These are phyloP conservation scores for Epichloe coenophiala DNA, from an alignment of 2,329 filamentous ascomycete genomes.

Conservation along the genomic window DNA sequence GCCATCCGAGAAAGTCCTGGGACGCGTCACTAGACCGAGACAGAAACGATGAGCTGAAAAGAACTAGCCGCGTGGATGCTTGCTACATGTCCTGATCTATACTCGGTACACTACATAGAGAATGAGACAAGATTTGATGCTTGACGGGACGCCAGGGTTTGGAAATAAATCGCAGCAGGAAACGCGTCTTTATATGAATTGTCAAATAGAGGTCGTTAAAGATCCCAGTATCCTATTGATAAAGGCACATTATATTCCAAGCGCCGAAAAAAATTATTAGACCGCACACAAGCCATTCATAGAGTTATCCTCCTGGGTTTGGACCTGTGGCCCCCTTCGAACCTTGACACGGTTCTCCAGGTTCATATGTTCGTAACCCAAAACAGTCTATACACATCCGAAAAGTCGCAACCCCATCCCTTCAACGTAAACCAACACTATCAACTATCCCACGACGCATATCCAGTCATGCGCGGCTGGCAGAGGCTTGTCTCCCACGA, in stretches of 20 bases:
- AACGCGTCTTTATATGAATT: slow-evolving; percentile 11
- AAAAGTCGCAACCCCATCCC: slow-evolving; percentile 12
- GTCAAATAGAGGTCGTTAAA: slow-evolving; percentile 12
- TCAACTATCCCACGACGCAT: slow-evolving; percentile 14
- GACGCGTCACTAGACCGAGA: no score
- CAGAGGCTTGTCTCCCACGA: slow-evolving; percentile 20
- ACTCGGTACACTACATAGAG: no score
- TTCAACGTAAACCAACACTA: slow-evolving; percentile 16
- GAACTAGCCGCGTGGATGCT: no score
- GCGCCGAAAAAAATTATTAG: slow-evolving; percentile 5
- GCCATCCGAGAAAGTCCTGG: no score
- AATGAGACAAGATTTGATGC: no score
- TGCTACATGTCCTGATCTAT: no score
- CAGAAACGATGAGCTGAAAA: no score
- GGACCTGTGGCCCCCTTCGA: slow-evolving; percentile 1
- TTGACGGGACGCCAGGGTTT: no score
- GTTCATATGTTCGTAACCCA: slow-evolving; percentile 22
- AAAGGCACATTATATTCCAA: slow-evolving; percentile 20
- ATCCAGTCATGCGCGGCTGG: slow-evolving; percentile 26
- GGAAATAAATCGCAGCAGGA: neutral
- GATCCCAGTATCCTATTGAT: slow-evolving; percentile 14
- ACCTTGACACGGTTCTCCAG: neutral
- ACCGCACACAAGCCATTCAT: slow-evolving; percentile 4
- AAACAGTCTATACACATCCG: slow-evolving; percentile 21
- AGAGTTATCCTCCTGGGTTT: slow-evolving; percentile 2